phyloP scores from a whole-genome alignment of 192 early-diverging fungal species.

The Bifiguratus adelaidae region DNA sequence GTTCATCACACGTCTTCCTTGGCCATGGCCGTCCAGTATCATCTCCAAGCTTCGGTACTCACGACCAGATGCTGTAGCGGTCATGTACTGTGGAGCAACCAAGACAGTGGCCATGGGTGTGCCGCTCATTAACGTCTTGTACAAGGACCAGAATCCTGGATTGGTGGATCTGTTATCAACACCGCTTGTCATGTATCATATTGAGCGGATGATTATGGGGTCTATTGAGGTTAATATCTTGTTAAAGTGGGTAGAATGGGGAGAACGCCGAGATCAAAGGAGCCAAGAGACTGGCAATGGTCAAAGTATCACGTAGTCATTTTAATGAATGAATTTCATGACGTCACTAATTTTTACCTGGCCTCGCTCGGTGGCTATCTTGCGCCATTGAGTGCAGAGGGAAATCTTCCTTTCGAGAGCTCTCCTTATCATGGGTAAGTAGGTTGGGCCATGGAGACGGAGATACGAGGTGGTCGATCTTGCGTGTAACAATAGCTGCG shows the following conservation, averaged over 20 bases:
- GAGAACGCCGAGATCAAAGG: slow-evolving; percentile 17
- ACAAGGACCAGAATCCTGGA: slow-evolving; percentile 28
- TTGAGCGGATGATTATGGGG: slow-evolving; percentile 57
- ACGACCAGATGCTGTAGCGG: slow-evolving; percentile 46
- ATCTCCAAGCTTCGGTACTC: slow-evolving; percentile 14
- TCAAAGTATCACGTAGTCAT: too few relatives aligned
- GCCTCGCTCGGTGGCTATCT: too few relatives aligned
- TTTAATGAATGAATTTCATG: too few relatives aligned
- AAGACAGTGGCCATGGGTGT: slow-evolving; percentile 73
- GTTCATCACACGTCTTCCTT: slow-evolving; percentile 30
- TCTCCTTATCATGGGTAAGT: too few relatives aligned
- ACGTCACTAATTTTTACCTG: too few relatives aligned
- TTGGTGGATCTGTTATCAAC: slow-evolving; percentile 43
- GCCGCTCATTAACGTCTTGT: slow-evolving; percentile 62
- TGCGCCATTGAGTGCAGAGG: too few relatives aligned
- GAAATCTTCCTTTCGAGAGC: too few relatives aligned
- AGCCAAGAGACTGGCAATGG: too few relatives aligned
- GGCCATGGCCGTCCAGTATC: too few relatives aligned
- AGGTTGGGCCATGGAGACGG: too few relatives aligned
- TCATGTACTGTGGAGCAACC: slow-evolving; percentile 61
- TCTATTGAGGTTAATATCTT: slow-evolving; percentile 45
- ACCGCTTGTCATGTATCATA: slow-evolving; percentile 60
- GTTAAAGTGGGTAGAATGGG: slow-evolving; percentile 37
- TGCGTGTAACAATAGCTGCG: too few relatives aligned
- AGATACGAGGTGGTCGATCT: too few relatives aligned